phyloP scores from a whole-genome alignment of 1,284 basidiomycete species.

The Laetiporus sulphureus region DNA sequence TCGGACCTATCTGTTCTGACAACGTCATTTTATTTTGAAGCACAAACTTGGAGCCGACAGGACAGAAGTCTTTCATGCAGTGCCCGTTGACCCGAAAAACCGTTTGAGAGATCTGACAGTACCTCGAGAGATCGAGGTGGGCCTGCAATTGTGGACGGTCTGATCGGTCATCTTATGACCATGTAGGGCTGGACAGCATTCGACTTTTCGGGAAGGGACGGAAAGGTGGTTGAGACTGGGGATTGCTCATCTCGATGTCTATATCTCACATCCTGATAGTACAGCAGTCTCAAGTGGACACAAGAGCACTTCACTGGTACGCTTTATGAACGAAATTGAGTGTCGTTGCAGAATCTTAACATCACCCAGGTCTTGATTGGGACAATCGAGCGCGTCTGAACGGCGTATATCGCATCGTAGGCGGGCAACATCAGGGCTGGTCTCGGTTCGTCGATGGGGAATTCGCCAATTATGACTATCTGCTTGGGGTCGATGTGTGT shows the following conservation, averaged over 20 bases:
- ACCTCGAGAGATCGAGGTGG: conserved; percentile 65
- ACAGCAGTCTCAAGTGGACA: conserved; percentile 64
- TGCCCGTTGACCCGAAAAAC: conserved; percentile 66
- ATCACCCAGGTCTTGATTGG: conserved; percentile 73
- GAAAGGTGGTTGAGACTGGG: conserved; percentile 43
- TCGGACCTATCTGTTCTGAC: not conserved
- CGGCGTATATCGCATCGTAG: conserved; percentile 56
- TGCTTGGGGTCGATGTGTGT: conserved; percentile 65
- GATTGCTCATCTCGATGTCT: not conserved
- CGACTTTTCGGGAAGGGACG: conserved; percentile 72
- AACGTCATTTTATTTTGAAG: conserved; percentile 32
- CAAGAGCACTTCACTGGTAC: conserved; percentile 70
- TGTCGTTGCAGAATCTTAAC: not conserved
- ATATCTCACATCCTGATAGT: conserved; percentile 33
- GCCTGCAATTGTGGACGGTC: not conserved
- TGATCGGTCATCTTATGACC: not conserved
- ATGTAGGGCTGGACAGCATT: conserved; percentile 80
- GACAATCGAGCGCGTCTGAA: conserved; percentile 64
- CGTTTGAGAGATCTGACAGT: conserved; percentile 53
- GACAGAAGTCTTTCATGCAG: conserved; percentile 68
- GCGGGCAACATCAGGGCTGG: conserved; percentile 58
- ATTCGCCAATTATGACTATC: conserved; percentile 75
- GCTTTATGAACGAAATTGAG: conserved; percentile 8
- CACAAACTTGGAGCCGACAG: conserved; percentile 84
- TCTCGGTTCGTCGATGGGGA: conserved; percentile 63